A percentile compares a stretch with the other conserved stretches of the same genome.
Evolutionary conservation across 768 basidiomycete species (phyloP).

Genomic region (Lyophyllum atratum): DNA sequence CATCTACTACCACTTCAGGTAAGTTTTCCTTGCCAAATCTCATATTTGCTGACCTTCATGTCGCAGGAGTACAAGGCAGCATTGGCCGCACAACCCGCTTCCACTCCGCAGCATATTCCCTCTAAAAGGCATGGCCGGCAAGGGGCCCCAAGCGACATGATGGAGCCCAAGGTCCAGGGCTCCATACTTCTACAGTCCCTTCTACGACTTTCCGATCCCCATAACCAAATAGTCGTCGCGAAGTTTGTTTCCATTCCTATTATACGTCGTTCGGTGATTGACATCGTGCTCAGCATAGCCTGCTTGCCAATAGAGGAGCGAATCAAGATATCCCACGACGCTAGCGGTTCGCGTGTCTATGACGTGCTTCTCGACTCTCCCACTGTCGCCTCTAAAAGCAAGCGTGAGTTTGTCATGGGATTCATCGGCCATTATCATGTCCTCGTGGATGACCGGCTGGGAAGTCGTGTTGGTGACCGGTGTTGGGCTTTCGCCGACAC

Average conservation of each 20-base stretch:
- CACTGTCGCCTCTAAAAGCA: constrained; percentile 61
- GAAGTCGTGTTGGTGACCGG: constrained; percentile 87
- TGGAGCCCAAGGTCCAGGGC: constrained; percentile 80
- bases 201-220: constrained; percentile 64
- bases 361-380: constrained; percentile 76
- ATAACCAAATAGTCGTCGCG: constrained; percentile 67
- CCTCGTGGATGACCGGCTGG: constrained; percentile 88
- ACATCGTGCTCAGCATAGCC: constrained; percentile 46
- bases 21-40: constrained; percentile 7
- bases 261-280: background rate
- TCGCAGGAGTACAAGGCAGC: constrained; percentile 23
- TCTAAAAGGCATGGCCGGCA: constrained; percentile 18
- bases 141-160: constrained; percentile 29
- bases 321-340: constrained; percentile 49
- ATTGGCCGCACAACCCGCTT: background rate
- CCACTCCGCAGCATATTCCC: background rate
- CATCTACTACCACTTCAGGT: constrained; percentile 54
- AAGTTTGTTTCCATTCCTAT: constrained; percentile 50
- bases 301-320: constrained; percentile 60
- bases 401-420: constrained; percentile 69
- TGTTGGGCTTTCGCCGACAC: constrained; percentile 92
- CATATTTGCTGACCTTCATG: background rate
- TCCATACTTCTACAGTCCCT: constrained; percentile 84
- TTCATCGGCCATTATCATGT: constrained; percentile 79
- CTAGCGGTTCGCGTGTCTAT: constrained; percentile 75